Evolutionary conservation across 495 filamentous ascomycete species (phyloP).

Genomic region (Aspergillus sclerotioniger): DNA sequence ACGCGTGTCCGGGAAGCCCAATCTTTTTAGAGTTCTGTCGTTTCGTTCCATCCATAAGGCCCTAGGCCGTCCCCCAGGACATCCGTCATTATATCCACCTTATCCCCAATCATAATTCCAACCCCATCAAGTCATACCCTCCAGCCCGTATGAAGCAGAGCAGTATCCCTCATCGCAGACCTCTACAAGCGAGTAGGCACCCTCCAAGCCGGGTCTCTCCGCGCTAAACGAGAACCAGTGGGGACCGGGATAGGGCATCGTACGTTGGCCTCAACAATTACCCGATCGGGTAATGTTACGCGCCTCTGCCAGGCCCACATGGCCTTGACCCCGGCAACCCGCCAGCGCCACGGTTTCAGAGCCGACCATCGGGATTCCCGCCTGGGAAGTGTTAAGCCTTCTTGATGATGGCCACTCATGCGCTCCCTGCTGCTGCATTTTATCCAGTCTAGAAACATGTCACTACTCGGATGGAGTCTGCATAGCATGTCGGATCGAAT

Average conservation of each 20-base stretch:
- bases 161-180: neutral
- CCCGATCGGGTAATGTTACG: conserved; percentile 6
- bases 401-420: no score
- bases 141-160: neutral
- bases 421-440: no score
- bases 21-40: neutral
- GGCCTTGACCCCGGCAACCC: neutral
- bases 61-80: no score
- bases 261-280: neutral
- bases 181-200: neutral
- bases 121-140: neutral
- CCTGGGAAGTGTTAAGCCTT: neutral
- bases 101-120: neutral
- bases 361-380: neutral
- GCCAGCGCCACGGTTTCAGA: neutral
- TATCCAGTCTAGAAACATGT: no score
- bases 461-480: neutral
- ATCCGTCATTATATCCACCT: no score
- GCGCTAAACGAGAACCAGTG: neutral
- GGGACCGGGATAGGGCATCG: neutral
- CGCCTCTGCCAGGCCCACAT: conserved; percentile 4
- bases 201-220: neutral
- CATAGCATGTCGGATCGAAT: neutral
- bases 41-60: neutral
- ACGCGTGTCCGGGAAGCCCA: no score